Evolutionary conservation across 2,329 filamentous ascomycete genomes (phyloP).

Genomic region (Basipetospora sp.): DNA sequence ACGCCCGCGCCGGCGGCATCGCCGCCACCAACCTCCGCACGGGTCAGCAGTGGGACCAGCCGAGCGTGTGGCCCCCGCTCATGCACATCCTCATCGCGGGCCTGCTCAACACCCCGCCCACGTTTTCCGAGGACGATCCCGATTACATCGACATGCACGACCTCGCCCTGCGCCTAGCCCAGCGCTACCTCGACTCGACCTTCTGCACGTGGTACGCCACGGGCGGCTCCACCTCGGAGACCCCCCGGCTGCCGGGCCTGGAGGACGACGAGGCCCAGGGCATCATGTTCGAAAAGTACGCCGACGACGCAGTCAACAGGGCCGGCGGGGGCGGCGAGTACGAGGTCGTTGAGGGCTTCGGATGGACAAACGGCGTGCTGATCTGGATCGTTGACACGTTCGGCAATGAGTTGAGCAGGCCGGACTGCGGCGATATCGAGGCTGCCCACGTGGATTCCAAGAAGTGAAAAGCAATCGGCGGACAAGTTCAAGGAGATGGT

Average conservation of each 20-base stretch:
- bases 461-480: too few relatives aligned
- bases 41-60: constrained; percentile 56
- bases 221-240: constrained; percentile 42
- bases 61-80: constrained; percentile 55
- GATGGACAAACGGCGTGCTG: constrained; percentile 55
- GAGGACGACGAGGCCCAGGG: constrained; percentile 29
- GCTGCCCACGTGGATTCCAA: constrained; percentile 21
- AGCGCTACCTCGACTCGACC: constrained; percentile 51
- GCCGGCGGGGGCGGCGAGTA: constrained; percentile 55
- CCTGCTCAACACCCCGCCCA: constrained; percentile 43
- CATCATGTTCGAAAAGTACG: constrained; percentile 59
- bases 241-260: constrained; percentile 34
- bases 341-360: constrained; percentile 54
- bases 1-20: constrained; percentile 39
- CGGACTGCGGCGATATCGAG: constrained; percentile 38
- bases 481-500: too few relatives aligned
- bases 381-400: constrained; percentile 53
- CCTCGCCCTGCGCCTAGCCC: constrained; percentile 43
- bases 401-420: constrained; percentile 36
- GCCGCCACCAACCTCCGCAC: constrained; percentile 46
- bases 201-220: constrained; percentile 59
- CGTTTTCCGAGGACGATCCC: constrained; percentile 33
- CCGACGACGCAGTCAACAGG: constrained; percentile 42
- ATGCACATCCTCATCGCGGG: constrained; percentile 50
- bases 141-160: constrained; percentile 38